These are phyloP conservation scores for Ustilago shanxiensis DNA, from an alignment of 1,284 basidiomycete species.

Conservation along the genomic window DNA sequence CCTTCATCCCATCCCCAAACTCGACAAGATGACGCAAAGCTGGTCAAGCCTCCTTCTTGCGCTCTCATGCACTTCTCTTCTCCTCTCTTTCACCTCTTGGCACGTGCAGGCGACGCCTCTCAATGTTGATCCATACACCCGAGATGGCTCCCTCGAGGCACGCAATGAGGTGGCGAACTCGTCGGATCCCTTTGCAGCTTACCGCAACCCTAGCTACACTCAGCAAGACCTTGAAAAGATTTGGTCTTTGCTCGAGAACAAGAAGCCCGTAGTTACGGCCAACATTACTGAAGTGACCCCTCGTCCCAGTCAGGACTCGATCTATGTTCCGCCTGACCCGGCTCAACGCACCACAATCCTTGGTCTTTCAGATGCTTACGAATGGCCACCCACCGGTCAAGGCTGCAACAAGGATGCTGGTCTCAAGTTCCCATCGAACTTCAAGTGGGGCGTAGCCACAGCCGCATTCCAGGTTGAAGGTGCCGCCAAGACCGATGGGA, in stretches of 20 bases:
- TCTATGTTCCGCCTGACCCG: slow-evolving; percentile 1
- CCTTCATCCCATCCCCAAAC: background rate
- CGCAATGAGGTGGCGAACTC: background rate
- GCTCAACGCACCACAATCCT: background rate
- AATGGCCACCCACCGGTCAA: background rate
- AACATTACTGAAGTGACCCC: background rate
- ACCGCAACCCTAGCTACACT: background rate
- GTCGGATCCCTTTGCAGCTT: background rate
- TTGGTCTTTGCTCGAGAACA: background rate
- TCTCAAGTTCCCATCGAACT: background rate
- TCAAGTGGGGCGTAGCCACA: background rate
- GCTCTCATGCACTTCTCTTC: background rate
- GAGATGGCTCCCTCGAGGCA: background rate
- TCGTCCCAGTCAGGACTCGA: background rate
- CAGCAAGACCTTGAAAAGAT: background rate
- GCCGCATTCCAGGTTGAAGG: slow-evolving; percentile 1
- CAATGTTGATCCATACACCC: background rate
- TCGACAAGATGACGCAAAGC: background rate
- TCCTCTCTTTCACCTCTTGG: background rate
- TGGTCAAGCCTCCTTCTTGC: slow-evolving; percentile 6
- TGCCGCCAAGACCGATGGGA: slow-evolving; percentile 17
- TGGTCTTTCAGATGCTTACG: background rate
- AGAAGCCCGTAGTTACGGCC: background rate
- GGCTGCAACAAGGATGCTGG: slow-evolving; percentile 3
- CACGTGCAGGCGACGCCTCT: background rate